Base-by-base conservation (phyloP, 208 protist genomes). In the Zelonia costaricensis region DNA sequence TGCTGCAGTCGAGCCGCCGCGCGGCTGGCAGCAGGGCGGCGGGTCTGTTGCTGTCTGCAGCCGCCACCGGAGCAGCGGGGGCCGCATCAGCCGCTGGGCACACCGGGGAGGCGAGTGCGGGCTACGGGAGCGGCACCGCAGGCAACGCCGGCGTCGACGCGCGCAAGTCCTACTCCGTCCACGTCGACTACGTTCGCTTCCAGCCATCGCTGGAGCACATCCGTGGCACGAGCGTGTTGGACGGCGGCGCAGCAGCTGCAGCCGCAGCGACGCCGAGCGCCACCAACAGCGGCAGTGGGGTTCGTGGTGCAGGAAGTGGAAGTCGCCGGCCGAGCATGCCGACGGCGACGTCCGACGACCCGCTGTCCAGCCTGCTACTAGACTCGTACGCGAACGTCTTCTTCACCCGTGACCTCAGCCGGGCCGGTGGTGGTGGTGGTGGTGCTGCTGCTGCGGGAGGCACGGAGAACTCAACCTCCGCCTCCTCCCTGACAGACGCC, bases 131-230 rank as follows among this genome's bases (percentile, higher is more conserved):
- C 35, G 15, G 30, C 5, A 44, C 40, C 0, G 9, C 6, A 28
- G 46, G 3, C 18, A 36, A 1, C 3, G 12, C 23, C 4, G 67
- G 39, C 10, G 46, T 35, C 2, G 69, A 72, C 27, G 28, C 51
- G 38, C 62, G 66, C 20, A 67, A 66, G 25, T 84, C 82, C 5
- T 88, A 82, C 67, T 70, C 84, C 22, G 71, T 93, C 36, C 81
- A 93, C 62, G 71, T 93, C 43, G 81, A 90, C 57, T 93, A 90
- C 62, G 58, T 93, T 5, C 86, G 86, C 39, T 82, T 93, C 53
- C 71, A 80, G 28, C 82, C 86, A 0, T 58, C 64, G 22, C 38
- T 69, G 9, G 33, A 62, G 42, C 45, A 10, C 35, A 16, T 30
- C 1, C 2, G 35, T 33, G 45, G 39, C 9, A 6, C 44, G n/a